These are phyloP conservation scores for Lathyrus tuberosus DNA, from an alignment of 306 rosid genomes.

Conservation along the genomic window DNA sequence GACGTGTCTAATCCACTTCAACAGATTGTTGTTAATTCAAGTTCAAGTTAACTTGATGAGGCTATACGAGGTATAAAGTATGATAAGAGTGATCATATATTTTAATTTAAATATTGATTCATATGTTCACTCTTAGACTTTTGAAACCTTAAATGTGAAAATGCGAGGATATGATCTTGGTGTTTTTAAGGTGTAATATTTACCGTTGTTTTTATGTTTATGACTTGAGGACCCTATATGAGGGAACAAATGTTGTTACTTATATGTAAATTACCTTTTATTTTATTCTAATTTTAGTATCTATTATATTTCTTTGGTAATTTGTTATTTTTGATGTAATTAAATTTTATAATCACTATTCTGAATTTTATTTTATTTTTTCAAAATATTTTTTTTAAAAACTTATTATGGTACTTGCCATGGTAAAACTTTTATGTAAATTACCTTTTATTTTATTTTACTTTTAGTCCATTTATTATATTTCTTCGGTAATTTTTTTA, in stretches of 20 bases:
- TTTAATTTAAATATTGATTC: neutral
- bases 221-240: neutral
- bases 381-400: no score
- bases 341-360: no score
- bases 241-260: neutral
- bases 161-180: neutral
- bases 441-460: no score
- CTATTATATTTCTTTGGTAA: no score
- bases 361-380: no score
- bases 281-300: no score
- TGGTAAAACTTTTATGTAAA: no score
- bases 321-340: no score
- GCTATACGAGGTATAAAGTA: neutral
- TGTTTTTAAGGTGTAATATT: neutral
- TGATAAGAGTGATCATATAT: constrained; percentile 11
- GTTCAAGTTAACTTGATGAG: constrained; percentile 13
- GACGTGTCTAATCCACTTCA: constrained; percentile 66
- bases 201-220: neutral
- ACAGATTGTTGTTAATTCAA: constrained; percentile 68
- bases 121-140: constrained; percentile 15
- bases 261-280: no score
- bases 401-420: no score
- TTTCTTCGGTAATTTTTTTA: no score
- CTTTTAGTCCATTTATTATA: no score
- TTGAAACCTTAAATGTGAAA: neutral